Evolutionary conservation across 345 rosid genomes (phyloP).

Genomic region (Sisymbrium irio): DNA sequence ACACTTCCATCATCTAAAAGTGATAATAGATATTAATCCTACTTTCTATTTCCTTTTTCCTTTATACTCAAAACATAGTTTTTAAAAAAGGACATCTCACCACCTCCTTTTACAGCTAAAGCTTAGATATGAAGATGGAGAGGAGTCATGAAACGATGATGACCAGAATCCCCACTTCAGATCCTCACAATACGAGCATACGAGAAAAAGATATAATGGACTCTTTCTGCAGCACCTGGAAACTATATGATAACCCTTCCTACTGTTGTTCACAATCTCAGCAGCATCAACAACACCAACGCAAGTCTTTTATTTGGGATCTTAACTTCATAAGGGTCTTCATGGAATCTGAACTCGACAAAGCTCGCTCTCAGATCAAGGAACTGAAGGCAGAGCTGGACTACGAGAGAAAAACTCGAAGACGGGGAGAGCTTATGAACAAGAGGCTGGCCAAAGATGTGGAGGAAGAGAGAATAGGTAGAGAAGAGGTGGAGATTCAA

Average conservation of each 20-base stretch:
- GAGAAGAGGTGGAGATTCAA: constrained; percentile 59
- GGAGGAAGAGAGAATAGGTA: constrained; percentile 56
- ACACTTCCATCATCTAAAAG: constrained; percentile 39
- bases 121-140: constrained; percentile 29
- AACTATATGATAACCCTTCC: constrained; percentile 71
- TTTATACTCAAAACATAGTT: constrained; percentile 21
- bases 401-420: constrained; percentile 59
- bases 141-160: constrained; percentile 53
- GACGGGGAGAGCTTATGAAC: constrained; percentile 54
- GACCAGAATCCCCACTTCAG: constrained; percentile 38
- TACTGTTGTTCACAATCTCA: constrained; percentile 37
- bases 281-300: constrained; percentile 35
- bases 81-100: background rate
- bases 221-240: constrained; percentile 60
- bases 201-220: constrained; percentile 36
- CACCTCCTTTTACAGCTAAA: constrained; percentile 17
- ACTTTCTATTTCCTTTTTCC: constrained; percentile 41
- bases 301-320: constrained; percentile 64
- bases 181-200: constrained; percentile 20
- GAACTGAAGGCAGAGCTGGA: constrained; percentile 75
- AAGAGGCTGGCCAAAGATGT: constrained; percentile 66
- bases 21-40: constrained; percentile 27
- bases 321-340: constrained; percentile 49
- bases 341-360: constrained; percentile 53
- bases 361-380: constrained; percentile 49